Evolutionary conservation across 2,329 filamentous ascomycete genomes (phyloP).

Genomic region (Nannizzia gypsea): DNA sequence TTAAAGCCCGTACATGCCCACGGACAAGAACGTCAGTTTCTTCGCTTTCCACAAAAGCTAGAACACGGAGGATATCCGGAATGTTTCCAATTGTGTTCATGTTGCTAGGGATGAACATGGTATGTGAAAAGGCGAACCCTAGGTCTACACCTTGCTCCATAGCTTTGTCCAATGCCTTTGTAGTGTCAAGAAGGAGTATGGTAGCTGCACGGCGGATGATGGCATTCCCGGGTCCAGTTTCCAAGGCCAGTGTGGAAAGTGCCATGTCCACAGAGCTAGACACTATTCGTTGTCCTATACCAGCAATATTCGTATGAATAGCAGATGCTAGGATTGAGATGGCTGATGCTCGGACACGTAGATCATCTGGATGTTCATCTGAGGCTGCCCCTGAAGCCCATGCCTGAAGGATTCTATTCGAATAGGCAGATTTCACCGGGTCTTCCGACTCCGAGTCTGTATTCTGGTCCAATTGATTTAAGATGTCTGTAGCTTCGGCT

Average conservation of each 20-base stretch:
- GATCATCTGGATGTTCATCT: slow-evolving; percentile 33
- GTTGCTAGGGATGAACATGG: slow-evolving; percentile 1
- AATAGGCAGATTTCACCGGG: slow-evolving; percentile 24
- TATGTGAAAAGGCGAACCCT: slow-evolving; percentile 30
- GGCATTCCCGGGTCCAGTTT: slow-evolving; percentile 26
- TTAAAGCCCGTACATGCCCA: slow-evolving; percentile 29
- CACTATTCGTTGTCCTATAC: slow-evolving; percentile 25
- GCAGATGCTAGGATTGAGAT: slow-evolving; percentile 34
- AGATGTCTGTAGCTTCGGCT: slow-evolving; percentile 4
- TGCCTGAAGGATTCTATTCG: slow-evolving; percentile 29
- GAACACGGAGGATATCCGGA: slow-evolving; percentile 27
- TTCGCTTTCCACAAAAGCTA: slow-evolving; percentile 27
- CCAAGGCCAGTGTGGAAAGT: slow-evolving; percentile 29
- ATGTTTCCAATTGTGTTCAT: slow-evolving; percentile 27
- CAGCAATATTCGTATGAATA: slow-evolving; percentile 30
- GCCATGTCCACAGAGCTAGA: slow-evolving; percentile 31
- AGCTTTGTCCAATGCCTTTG: slow-evolving; percentile 29
- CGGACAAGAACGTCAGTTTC: slow-evolving; percentile 31
- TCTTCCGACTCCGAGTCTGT: slow-evolving; percentile 26
- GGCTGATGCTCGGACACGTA: slow-evolving; percentile 33
- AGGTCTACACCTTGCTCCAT: slow-evolving; percentile 23
- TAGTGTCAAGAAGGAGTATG: slow-evolving; percentile 30
- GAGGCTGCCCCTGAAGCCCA: slow-evolving; percentile 30
- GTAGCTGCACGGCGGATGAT: slow-evolving; percentile 33
- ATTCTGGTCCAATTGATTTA: slow-evolving; percentile 12